These are phyloP conservation scores for Phytopythium delawarense DNA, from an alignment of 352 stramenopile species.

Conservation along the genomic window DNA sequence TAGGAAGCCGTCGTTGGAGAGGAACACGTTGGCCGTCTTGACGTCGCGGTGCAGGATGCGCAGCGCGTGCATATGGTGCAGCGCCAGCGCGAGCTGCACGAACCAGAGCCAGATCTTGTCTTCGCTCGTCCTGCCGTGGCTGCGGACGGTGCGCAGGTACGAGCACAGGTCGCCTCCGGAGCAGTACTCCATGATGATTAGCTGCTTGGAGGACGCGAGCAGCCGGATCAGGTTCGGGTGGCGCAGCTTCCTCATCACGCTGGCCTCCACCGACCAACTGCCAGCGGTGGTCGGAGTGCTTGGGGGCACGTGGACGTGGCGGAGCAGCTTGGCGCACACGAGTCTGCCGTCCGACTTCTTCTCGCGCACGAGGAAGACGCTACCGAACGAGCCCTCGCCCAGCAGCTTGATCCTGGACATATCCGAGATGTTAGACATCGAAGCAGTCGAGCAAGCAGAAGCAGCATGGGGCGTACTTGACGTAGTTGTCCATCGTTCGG, in stretches of 20 bases:
- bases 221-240: slow-evolving; percentile 93
- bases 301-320: slow-evolving; percentile 29
- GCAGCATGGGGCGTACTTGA: slow-evolving; percentile 17
- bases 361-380: slow-evolving; percentile 88
- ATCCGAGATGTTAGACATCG: neutral
- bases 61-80: slow-evolving; percentile 87
- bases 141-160: slow-evolving; percentile 18
- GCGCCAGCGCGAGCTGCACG: slow-evolving; percentile 83
- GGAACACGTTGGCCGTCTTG: slow-evolving; percentile 90
- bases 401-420: slow-evolving; percentile 48
- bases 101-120: slow-evolving; percentile 89
- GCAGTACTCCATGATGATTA: slow-evolving; percentile 93
- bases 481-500: slow-evolving; percentile 40
- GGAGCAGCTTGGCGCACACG: slow-evolving; percentile 88
- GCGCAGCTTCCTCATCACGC: slow-evolving; percentile 77
- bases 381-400: slow-evolving; percentile 89
- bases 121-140: slow-evolving; percentile 27
- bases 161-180: slow-evolving; percentile 64
- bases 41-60: slow-evolving; percentile 85
- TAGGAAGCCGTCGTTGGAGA: slow-evolving; percentile 52
- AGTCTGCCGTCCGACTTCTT: slow-evolving; percentile 48
- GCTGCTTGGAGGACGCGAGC: slow-evolving; percentile 47
- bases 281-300: slow-evolving; percentile 10
- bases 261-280: slow-evolving; percentile 33
- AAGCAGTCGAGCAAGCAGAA: neutral